Base-by-base conservation (phyloP, 441 rosid genomes). In the Theobroma grandiflorum region DNA sequence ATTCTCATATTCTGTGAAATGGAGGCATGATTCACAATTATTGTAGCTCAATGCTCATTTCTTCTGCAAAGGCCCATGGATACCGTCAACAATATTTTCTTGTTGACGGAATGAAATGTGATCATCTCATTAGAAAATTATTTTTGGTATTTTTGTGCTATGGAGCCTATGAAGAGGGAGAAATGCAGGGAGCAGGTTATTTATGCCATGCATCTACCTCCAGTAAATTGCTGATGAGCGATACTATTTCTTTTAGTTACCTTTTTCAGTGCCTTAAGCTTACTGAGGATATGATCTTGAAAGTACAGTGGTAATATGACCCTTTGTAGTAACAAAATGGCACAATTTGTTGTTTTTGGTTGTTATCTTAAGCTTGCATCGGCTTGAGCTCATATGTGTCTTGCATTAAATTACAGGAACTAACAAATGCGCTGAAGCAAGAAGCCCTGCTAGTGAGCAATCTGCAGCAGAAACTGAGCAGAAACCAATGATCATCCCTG, bases 391-490 rank as follows among this genome's bases (percentile, higher is more conserved):
- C 26, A 50, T 31, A 50, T 26, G 8, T 43, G 20, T 33, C 3
- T 79, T 66, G 20, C 45, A 52, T 45, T 75, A 31, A 58, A 57
- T 59, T 75, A 63, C 78, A 87, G 90, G 86, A 78, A 84, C 52
- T 68, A 84, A 68, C 81, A 90, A 82, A 76, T 38, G 83, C 31
- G 31, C 66, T 8, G 91, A 88, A 37, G 82, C 85, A 78, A 83
- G 84, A 79, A 88, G 93, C 74, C 91, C 93, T 20, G 71, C 90
- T 8, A 86, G 78, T 69, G 81, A 78, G 5, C 89, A 87, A 35
- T 85, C 89, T 31, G 58, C 55, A 55, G 72, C 85, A 4, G 90
- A 90, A 71, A 69, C 78, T 40, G 88, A 83, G 74, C 85, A 76
- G 57, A 85, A 81, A 79, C 37, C 59, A 35, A 43, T 43, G 10